These are phyloP conservation scores for Teratosphaeria pseudoeucalypti DNA, from an alignment of 2,329 filamentous ascomycete genomes.

Conservation along the genomic window DNA sequence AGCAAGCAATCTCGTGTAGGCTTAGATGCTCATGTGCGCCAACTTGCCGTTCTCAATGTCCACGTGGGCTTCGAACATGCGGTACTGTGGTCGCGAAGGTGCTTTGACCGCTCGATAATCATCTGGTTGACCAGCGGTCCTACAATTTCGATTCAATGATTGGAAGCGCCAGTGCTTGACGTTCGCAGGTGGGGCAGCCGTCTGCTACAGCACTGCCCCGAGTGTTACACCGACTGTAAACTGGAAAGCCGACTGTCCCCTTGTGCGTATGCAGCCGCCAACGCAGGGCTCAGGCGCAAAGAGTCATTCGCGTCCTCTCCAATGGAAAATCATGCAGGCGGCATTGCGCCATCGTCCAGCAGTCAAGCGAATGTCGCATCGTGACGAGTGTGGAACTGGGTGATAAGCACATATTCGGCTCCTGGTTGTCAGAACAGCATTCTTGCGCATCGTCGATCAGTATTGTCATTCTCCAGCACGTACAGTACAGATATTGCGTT, in stretches of 20 bases:
- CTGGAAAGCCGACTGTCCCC: neutral
- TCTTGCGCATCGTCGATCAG: neutral
- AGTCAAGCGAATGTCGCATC: neutral
- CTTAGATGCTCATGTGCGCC: neutral
- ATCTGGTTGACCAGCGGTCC: neutral
- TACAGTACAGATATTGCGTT: neutral
- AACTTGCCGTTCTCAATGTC: neutral
- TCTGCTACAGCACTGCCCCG: neutral
- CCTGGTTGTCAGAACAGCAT: no score
- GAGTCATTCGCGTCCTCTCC: neutral
- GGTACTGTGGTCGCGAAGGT: neutral
- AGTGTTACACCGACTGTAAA: neutral
- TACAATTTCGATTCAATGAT: neutral
- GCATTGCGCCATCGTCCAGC: neutral
- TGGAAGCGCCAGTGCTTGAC: neutral
- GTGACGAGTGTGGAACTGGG: neutral
- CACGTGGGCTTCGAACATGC: neutral
- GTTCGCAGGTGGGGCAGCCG: neutral
- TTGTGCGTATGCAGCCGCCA: neutral
- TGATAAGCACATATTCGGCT: neutral
- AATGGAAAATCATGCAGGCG: neutral
- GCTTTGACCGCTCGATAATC: neutral
- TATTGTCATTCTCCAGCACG: neutral
- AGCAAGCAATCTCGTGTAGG: neutral
- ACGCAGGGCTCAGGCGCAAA: neutral